Evolutionary conservation across 2,329 filamentous ascomycete species (phyloP), one percentile per base, ranked within the genome.

Genomic region (Zasmidium angulare): DNA sequence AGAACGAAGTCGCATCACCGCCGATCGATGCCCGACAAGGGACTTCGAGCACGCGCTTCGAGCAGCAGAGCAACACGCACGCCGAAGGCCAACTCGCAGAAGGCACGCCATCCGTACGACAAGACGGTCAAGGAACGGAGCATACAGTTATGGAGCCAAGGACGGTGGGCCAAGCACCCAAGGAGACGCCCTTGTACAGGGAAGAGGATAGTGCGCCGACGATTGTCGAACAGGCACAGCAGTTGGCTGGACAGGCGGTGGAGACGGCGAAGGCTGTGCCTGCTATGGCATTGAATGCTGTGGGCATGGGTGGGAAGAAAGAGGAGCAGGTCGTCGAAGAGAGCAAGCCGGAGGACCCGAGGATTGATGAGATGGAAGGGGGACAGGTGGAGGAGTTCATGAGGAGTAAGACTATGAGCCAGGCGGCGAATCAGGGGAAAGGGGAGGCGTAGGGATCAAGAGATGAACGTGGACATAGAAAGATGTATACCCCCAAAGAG

Each of bases 81-180:
- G 79, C 79, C 20, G 66, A 72, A 1, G 78, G 77, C 22, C 72
- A 76, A 55, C 68, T 79, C 22, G 72, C 71, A 24, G 64, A 76
- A 0, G 77, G 76, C 36, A 81, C 79, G 2, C 79, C 79, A 4
- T 73, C 76, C 2, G 66, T 73, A 6, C 73, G 74, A 21, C 69
- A 76, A 54, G 75, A 80, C 59, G 76, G 76, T 14, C 67, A 77
- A 60, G 78, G 79, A 53, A 77, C 79, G 58, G 77, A 76, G 64
- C 77, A 76, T 14, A 70, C 72, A 9, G 75, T 78, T 4, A 79
- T 81, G 73, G 79, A 82, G 62, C 77, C 79, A 14, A 68, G 68
- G 53, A 82, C 79, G 11, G 73, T 81, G 23, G 78, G 79, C 2
- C 79, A 82, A 64, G 79, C 78, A 51, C 76, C 78, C 9, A 82